phyloP scores from a whole-genome alignment of 495 filamentous ascomycete species.

The Penicillium maclennaniae region DNA sequence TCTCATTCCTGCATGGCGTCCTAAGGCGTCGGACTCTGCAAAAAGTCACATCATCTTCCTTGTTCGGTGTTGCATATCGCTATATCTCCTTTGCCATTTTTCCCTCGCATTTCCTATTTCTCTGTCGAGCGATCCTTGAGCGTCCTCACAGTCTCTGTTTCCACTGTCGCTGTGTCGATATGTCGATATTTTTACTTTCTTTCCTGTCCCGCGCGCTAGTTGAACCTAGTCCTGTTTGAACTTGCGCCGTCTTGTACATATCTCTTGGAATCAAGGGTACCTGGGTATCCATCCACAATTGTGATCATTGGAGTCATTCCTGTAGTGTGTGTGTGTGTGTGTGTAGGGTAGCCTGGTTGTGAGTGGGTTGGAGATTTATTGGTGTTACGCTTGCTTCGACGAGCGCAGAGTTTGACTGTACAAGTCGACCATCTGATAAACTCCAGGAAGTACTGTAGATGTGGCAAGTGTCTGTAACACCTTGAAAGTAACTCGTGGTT shows the following conservation, averaged over 20 bases:
- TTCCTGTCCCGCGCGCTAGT: not conserved
- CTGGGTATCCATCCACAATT: not conserved
- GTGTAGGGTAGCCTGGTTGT: too few species aligned
- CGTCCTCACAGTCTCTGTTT: conserved; percentile 10
- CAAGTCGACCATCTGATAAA: too few species aligned
- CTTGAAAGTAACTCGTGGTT: too few species aligned
- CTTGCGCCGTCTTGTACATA: conserved; percentile 2
- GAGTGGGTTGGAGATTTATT: too few species aligned
- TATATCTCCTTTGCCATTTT: conserved; percentile 11
- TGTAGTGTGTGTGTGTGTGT: not conserved
- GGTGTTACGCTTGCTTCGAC: not conserved
- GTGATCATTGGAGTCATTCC: not conserved
- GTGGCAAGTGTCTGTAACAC: too few species aligned
- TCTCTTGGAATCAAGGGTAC: conserved; percentile 2
- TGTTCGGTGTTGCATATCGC: conserved; percentile 1
- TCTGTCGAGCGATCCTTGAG: conserved; percentile 19
- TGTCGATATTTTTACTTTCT: not conserved
- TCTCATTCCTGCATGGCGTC: conserved; percentile 17
- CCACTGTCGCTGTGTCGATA: conserved; percentile 1
- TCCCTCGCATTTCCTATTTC: not conserved
- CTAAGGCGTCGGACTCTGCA: conserved; percentile 10
- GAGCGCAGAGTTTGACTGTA: too few species aligned
- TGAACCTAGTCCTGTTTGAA: not conserved
- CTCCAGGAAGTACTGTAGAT: too few species aligned
- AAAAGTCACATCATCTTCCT: conserved; percentile 8